Conservation (phyloP, 495 filamentous ascomycete genomes). For the Articulospora tetracladia region DNA sequence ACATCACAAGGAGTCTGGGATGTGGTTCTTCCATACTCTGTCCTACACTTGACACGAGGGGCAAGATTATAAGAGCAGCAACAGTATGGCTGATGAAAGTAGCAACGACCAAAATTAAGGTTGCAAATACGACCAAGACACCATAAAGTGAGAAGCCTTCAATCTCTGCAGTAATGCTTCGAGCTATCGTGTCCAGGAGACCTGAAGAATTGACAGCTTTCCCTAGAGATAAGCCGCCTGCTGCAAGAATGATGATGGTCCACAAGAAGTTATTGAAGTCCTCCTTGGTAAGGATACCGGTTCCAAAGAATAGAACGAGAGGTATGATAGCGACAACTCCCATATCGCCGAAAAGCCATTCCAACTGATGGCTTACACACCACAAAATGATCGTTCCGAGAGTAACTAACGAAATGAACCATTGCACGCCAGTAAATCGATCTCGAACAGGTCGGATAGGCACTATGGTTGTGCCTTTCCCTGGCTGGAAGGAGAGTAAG, state of each 20-base stretch:
- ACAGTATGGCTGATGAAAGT: constrained; percentile 99
- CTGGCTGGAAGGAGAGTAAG: constrained; percentile 77
- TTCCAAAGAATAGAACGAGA: constrained; percentile 92
- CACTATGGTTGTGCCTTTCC: constrained; percentile 82
- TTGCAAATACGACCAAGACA: constrained; percentile 80
- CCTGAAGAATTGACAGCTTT: constrained; percentile 94
- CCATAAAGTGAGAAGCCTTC: constrained; percentile 80
- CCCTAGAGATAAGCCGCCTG: constrained; percentile 87
- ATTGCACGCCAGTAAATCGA: constrained; percentile 83
- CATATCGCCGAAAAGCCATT: constrained; percentile 92
- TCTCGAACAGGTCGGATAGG: constrained; percentile 87
- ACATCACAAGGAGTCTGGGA: constrained; percentile 93
- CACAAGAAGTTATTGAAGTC: constrained; percentile 99
- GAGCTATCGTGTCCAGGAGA: constrained; percentile 84
- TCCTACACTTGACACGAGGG: constrained; percentile 83
- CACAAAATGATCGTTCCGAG: constrained; percentile 85
- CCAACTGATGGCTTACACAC: constrained; percentile 88
- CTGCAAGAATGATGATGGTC: constrained; percentile 99
- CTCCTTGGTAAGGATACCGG: constrained; percentile 96
- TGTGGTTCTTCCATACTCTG: constrained; percentile 81
- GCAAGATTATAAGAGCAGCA: constrained; percentile 90
- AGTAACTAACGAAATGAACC: constrained; percentile 84
- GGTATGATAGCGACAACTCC: constrained; percentile 96
- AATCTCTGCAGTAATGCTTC: constrained; percentile 65
- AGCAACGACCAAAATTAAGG: constrained; percentile 85